These are phyloP conservation scores for Ochetophila trinervis DNA, from an alignment of 306 rosid species.

Conservation along the genomic window DNA sequence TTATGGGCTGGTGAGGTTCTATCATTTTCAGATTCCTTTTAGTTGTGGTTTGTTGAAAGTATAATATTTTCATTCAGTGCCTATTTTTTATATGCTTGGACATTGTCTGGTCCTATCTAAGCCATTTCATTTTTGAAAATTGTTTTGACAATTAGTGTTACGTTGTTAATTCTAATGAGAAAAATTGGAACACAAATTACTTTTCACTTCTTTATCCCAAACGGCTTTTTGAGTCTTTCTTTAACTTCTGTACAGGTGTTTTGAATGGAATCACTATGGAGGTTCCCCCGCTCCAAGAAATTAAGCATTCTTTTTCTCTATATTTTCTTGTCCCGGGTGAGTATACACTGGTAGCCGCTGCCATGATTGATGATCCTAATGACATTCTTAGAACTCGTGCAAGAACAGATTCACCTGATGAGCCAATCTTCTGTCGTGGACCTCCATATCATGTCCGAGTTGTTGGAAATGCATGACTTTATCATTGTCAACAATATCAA, in stretches of 20 bases:
- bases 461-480: conserved; percentile 49
- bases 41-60: neutral
- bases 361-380: conserved; percentile 75
- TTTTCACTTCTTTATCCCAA: neutral
- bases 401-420: conserved; percentile 59
- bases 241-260: conserved; percentile 48
- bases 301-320: conserved; percentile 67
- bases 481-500: neutral
- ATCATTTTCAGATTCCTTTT: neutral
- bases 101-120: no score
- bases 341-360: conserved; percentile 73
- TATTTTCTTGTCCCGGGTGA: conserved; percentile 94
- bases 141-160: no score
- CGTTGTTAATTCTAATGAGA: no score
- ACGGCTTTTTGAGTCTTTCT: neutral
- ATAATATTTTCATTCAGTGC: no score
- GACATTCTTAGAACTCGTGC: conserved; percentile 87
- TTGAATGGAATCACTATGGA: conserved; percentile 68
- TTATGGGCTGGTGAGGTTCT: conserved; percentile 73
- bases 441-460: conserved; percentile 85
- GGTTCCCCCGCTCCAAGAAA: conserved; percentile 78
- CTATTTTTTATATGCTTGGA: no score
- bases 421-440: conserved; percentile 89
- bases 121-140: no score
- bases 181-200: neutral